Percentiles rank a stretch among this genome's conserved stretches.
Conservation (phyloP, 495 filamentous ascomycete species). For the Cudoniella acicularis region DNA sequence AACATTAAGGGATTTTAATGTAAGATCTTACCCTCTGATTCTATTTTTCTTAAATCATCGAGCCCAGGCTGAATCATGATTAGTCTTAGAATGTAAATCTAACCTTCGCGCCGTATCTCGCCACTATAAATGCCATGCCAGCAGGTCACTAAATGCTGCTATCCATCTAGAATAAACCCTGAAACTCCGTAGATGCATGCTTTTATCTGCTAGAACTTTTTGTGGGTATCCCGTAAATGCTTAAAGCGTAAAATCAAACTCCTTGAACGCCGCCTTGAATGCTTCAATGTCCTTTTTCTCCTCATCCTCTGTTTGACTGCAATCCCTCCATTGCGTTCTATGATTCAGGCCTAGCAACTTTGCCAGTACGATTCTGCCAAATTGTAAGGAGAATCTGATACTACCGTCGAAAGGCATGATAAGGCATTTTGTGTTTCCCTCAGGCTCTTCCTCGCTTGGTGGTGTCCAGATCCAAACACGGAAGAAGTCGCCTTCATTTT, state of each 20-base stretch:
- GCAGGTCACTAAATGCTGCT: too few species aligned
- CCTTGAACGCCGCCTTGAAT: conserved; percentile 81
- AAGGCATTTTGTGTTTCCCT: conserved; percentile 42
- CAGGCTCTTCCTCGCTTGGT: conserved; percentile 32
- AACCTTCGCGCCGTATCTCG: too few species aligned
- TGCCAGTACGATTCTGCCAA: conserved; percentile 75
- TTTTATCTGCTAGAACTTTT: conserved; percentile 7
- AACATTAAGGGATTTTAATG: too few species aligned
- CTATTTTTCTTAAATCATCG: too few species aligned
- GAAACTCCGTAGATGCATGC: conserved; percentile 5
- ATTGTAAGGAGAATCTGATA: conserved; percentile 56
- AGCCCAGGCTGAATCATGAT: too few species aligned
- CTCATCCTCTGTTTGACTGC: conserved; percentile 69
- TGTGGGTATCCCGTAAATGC: conserved; percentile 10
- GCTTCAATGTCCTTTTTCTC: conserved; percentile 74
- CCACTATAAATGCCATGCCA: too few species aligned
- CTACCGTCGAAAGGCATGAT: conserved; percentile 43
- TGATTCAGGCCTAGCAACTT: conserved; percentile 77
- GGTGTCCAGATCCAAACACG: conserved; percentile 74
- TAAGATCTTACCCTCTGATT: too few species aligned
- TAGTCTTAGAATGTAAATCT: too few species aligned
- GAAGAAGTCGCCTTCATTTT: conserved; percentile 70
- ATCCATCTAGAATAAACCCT: neutral
- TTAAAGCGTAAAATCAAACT: conserved; percentile 69
- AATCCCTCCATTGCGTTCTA: conserved; percentile 76